Conservation (phyloP, 768 basidiomycete genomes). For the Rhizopogon sp. region DNA sequence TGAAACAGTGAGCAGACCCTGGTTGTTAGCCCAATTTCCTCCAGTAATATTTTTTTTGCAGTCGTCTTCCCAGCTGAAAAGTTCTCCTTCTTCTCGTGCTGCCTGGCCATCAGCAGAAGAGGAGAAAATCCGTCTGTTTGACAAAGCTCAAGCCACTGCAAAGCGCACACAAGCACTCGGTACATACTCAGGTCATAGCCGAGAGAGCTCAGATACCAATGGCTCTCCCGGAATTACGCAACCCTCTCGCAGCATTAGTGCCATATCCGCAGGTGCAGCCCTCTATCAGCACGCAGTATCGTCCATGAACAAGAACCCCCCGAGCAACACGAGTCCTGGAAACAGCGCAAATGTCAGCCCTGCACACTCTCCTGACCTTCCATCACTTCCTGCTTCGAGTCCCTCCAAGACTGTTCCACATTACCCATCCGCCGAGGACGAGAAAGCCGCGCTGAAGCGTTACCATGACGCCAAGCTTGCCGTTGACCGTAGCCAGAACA, state of each 20-base stretch:
- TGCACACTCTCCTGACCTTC: slow-evolving; percentile 25
- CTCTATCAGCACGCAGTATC: slow-evolving; percentile 44
- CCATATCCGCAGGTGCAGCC: slow-evolving; percentile 35
- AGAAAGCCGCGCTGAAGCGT: slow-evolving; percentile 64
- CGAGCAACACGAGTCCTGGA: slow-evolving; percentile 15
- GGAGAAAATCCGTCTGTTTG: slow-evolving; percentile 69
- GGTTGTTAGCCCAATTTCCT: background rate
- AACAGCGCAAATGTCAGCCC: slow-evolving; percentile 21
- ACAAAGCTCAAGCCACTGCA: slow-evolving; percentile 64
- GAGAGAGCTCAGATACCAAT: slow-evolving; percentile 24
- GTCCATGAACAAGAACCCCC: slow-evolving; percentile 24
- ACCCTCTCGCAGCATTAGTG: slow-evolving; percentile 5
- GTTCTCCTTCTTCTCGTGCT: slow-evolving; percentile 1
- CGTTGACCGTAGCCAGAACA: slow-evolving; percentile 54
- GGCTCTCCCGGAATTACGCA: slow-evolving; percentile 13
- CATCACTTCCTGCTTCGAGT: slow-evolving; percentile 22
- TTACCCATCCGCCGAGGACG: slow-evolving; percentile 63
- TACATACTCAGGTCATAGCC: slow-evolving; percentile 21
- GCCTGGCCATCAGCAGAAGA: slow-evolving; percentile 68
- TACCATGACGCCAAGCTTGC: slow-evolving; percentile 72
- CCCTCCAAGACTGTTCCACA: slow-evolving; percentile 32
- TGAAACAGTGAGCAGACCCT: background rate
- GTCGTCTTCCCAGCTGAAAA: slow-evolving; percentile 10
- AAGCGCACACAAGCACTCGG: slow-evolving; percentile 47
- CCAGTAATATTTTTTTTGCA: slow-evolving; percentile 11